phyloP scores from a whole-genome alignment of 257 asterid species.

The Striga asiatica region DNA sequence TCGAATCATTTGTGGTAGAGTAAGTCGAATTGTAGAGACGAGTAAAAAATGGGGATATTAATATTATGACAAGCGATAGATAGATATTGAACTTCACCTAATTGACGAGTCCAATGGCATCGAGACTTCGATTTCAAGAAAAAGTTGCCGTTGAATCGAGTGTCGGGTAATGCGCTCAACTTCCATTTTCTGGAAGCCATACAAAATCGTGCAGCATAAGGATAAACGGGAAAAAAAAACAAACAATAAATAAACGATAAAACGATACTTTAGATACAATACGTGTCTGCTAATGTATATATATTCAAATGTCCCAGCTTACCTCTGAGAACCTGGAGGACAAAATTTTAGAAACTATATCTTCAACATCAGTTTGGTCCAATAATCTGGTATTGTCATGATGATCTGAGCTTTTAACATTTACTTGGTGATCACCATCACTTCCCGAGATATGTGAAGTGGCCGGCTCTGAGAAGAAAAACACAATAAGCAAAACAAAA shows the following conservation, averaged over 20 bases:
- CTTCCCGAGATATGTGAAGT: constrained; percentile 26
- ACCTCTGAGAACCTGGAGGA: constrained; percentile 67
- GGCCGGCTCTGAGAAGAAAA: constrained; percentile 46
- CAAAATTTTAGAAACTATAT: constrained; percentile 36
- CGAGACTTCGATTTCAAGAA: constrained; percentile 77
- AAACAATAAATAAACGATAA: background rate
- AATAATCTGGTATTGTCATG: constrained; percentile 9
- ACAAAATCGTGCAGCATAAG: background rate
- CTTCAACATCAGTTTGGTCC: constrained; percentile 44
- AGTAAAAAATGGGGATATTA: background rate
- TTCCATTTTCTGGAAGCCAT: constrained; percentile 52
- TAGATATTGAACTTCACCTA: constrained; percentile 29
- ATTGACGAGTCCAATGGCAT: constrained; percentile 59
- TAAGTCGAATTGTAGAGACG: background rate
- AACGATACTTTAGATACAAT: background rate
- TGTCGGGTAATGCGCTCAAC: constrained; percentile 72
- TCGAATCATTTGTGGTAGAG: no score
- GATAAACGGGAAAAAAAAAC: no score
- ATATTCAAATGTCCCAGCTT: constrained; percentile 1
- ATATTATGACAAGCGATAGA: no score
- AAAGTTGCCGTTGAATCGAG: constrained; percentile 63
- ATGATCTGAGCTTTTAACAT: constrained; percentile 16
- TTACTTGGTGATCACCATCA: constrained; percentile 17
- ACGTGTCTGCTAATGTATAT: background rate
- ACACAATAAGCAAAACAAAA: background rate